Conservation (phyloP, 148 eudicot genomes). For the Silene conica region DNA sequence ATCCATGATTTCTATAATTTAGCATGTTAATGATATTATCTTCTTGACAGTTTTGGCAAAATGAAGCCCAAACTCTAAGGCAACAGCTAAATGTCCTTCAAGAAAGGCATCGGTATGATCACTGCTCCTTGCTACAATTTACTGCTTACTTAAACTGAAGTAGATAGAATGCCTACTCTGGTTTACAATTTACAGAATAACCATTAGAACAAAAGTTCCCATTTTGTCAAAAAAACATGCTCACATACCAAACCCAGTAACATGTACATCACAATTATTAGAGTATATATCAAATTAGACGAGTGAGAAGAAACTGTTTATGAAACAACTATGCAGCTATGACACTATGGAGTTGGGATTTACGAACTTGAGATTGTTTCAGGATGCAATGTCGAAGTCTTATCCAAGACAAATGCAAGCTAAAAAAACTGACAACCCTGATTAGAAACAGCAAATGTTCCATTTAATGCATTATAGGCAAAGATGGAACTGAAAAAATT, state of each 20-base stretch:
- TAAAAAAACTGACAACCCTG: neutral
- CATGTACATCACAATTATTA: neutral
- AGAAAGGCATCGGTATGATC: conserved; percentile 35
- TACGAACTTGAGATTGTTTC: neutral
- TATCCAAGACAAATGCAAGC: neutral
- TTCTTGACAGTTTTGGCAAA: conserved; percentile 36
- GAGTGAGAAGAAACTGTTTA: neutral
- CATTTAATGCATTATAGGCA: neutral
- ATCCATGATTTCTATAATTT: neutral
- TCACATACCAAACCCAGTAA: neutral
- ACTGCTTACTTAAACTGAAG: conserved; percentile 4
- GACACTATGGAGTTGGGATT: neutral
- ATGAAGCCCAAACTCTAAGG: conserved; percentile 27
- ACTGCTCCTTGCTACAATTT: conserved; percentile 6
- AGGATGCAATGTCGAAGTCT: neutral
- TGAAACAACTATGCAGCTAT: neutral
- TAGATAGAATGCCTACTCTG: neutral
- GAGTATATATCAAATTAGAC: neutral
- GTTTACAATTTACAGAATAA: neutral
- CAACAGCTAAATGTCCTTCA: conserved; percentile 33
- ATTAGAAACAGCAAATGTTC: neutral
- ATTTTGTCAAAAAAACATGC: neutral
- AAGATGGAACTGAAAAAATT: neutral
- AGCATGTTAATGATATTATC: conserved; percentile 7
- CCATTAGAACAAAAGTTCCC: neutral